Percentiles rank a stretch among this genome's conserved stretches.
Conservation (phyloP, 495 filamentous ascomycete genomes). For the Hypoxylon subgilvum region DNA sequence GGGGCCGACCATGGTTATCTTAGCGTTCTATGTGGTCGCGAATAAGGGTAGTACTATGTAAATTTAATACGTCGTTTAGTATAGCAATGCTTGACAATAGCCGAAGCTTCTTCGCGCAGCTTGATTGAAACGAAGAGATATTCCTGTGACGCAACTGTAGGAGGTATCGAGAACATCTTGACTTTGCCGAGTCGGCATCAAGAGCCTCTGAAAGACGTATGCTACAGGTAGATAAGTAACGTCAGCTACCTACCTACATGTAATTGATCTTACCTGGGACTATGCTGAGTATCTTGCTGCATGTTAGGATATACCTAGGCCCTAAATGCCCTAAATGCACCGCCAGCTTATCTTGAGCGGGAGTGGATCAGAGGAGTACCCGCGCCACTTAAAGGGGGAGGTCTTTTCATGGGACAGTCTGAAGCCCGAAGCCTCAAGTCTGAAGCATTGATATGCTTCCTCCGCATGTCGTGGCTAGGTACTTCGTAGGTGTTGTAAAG, state of each 20-base stretch:
- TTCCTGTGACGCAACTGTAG: constrained; percentile 24
- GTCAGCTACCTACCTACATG: no score
- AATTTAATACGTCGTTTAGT: constrained; percentile 14
- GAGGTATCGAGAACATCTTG: constrained; percentile 2
- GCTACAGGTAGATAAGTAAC: no score
- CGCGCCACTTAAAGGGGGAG: neutral
- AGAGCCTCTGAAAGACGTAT: no score
- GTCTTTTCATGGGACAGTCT: no score
- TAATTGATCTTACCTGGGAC: no score
- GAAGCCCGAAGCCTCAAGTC: no score
- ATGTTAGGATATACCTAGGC: no score
- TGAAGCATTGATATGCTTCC: neutral
- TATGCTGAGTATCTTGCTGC: no score
- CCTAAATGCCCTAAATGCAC: no score
- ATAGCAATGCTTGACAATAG: constrained; percentile 31
- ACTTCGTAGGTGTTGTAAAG: neutral
- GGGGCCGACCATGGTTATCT: constrained; percentile 16
- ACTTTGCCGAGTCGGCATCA: neutral
- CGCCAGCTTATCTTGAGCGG: no score
- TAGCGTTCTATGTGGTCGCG: constrained; percentile 6
- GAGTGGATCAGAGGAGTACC: neutral
- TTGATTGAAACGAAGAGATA: constrained; percentile 32
- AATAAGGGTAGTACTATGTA: no score
- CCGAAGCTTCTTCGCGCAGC: constrained; percentile 26
- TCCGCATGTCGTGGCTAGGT: no score